Conservation (phyloP, 371 early-diverging fungal genomes). For the Sporodiniella umbellata region DNA sequence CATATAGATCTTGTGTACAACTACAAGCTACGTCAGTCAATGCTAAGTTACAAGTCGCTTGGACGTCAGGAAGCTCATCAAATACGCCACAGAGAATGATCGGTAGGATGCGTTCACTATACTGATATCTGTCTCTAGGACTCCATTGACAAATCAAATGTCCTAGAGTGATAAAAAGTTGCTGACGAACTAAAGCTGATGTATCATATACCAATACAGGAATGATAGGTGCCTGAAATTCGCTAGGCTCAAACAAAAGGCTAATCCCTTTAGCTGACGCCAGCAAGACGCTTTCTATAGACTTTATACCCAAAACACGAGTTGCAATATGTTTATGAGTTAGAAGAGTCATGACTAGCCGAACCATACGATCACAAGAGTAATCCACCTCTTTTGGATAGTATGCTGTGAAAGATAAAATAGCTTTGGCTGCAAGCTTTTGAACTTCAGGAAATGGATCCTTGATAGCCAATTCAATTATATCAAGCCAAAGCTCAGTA, state of each 20-base stretch:
- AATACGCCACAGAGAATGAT: conserved; percentile 22
- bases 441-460: conserved; percentile 30
- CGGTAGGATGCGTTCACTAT: conserved; percentile 25
- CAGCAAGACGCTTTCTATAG: conserved; percentile 12
- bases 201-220: conserved; percentile 23
- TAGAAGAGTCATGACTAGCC: conserved; percentile 13
- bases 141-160: conserved; percentile 20
- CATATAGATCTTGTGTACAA: conserved; percentile 25
- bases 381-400: conserved; percentile 19
- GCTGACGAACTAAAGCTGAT: conserved; percentile 25
- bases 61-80: conserved; percentile 21
- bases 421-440: conserved; percentile 12
- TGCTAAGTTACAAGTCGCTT: conserved; percentile 9
- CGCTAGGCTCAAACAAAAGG: conserved; percentile 17
- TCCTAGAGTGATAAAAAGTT: conserved; percentile 11
- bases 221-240: conserved; percentile 9
- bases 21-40: conserved; percentile 12
- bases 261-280: conserved; percentile 16
- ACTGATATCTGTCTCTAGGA: conserved; percentile 27
- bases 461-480: conserved; percentile 10
- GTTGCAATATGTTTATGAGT: conserved; percentile 27
- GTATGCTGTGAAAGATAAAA: conserved; percentile 8
- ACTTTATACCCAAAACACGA: conserved; percentile 25
- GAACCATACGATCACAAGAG: conserved; percentile 23
- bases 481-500: conserved; percentile 8